Percentiles rank a stretch among this genome's conserved stretches.
These are phyloP conservation scores for Carex sylvatica DNA, from an alignment of 202 grass and related monocot species.

Conservation along the genomic window DNA sequence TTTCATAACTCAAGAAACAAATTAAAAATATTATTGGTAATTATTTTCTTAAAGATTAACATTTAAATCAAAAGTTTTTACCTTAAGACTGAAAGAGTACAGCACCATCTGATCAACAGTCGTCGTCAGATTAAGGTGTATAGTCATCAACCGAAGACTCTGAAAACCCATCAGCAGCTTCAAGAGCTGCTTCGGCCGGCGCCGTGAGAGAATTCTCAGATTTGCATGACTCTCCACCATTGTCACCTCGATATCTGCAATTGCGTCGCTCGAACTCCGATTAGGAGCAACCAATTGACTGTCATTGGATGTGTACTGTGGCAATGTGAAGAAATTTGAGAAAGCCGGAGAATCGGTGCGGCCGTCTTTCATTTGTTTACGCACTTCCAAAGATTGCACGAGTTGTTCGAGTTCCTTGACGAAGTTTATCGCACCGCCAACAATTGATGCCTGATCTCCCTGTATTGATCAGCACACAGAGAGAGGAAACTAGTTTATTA, in stretches of 20 bases:
- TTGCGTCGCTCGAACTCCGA: slow-evolving; percentile 30
- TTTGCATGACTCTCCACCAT: slow-evolving; percentile 74
- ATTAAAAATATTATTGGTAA: neutral
- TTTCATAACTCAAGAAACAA: neutral
- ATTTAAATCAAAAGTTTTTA: slow-evolving; percentile 7
- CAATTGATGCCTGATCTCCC: slow-evolving; percentile 79
- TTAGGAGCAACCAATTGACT: neutral
- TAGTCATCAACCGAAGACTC: slow-evolving; percentile 43
- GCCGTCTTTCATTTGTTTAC: slow-evolving; percentile 15
- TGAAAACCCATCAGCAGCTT: slow-evolving; percentile 54
- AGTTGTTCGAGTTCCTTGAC: slow-evolving; percentile 80
- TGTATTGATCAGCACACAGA: neutral
- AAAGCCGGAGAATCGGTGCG: slow-evolving; percentile 24
- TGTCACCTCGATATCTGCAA: slow-evolving; percentile 73
- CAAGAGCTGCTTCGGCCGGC: slow-evolving; percentile 47
- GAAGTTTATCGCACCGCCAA: slow-evolving; percentile 74
- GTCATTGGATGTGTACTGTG: slow-evolving; percentile 56
- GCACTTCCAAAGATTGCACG: slow-evolving; percentile 54
- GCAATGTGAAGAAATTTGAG: slow-evolving; percentile 61
- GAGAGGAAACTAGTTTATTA: neutral
- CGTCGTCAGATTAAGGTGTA: slow-evolving; percentile 64
- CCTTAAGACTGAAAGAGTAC: slow-evolving; percentile 88
- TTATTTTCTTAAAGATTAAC: too few relatives aligned
- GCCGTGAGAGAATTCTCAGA: slow-evolving; percentile 52
- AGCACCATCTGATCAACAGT: slow-evolving; percentile 41